Base-by-base conservation (phyloP, 2,329 filamentous ascomycete genomes). In the Hymenoscyphus scutula region DNA sequence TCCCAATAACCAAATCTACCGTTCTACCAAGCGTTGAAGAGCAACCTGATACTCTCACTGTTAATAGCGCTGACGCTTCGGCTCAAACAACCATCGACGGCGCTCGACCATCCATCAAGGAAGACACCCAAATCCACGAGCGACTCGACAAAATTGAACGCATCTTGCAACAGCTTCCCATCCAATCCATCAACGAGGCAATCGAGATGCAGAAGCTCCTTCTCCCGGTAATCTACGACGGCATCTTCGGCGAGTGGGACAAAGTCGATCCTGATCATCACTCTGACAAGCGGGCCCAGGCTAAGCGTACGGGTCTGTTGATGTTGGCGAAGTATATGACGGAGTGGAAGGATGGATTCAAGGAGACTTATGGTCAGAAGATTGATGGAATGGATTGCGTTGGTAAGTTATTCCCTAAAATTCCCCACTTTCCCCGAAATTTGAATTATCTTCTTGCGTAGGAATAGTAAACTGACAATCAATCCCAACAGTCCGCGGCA, bases 141-240 rank as follows among this genome's bases (percentile, higher is more conserved):
- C 59, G 62, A 32, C 59, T 64, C 19, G 58, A 61, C 8, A 45
- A 48, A n/a, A 61, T 64, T 41, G 62, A 61, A 23, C 13, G 51
- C 15, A 25, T 56, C 8, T 19, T 64, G 17, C 27, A 56, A 19
- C 48, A 58, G 19, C 27, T 19, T 6, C 45, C 27, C 13, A 19
- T 56, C n/a, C n/a, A 48, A 58, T 5, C 45, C 19, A 32, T 64
- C 34, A 48, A n/a, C 38, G n/a, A 54, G 5, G 27, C 25, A 37
- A 8, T 61, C 59, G 38, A 61, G 19, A 56, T 58, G 37, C 62
- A 64, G 37, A 25, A 25, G 30, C 27, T 34, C 34, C 56, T 64
- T 55, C 53, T 61, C 25, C 55, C 61, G 30, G 45, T 54, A 2
- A 45, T 64, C 51, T 45, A 32, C 32, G 27, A 19, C 23, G 48